phyloP scores from a whole-genome alignment of 768 basidiomycete species.

The Mycena galericulata region DNA sequence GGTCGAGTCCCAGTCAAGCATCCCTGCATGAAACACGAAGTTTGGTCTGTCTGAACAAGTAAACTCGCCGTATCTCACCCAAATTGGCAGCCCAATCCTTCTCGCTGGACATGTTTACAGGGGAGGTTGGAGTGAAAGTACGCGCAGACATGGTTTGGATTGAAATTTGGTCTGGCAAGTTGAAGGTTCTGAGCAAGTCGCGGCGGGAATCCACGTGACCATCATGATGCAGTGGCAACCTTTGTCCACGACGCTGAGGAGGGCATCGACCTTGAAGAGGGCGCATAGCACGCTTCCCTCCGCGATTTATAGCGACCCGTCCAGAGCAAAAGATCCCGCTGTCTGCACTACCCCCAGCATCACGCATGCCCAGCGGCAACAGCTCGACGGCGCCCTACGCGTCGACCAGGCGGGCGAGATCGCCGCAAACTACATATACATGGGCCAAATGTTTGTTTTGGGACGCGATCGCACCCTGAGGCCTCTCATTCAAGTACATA shows the following conservation, averaged over 20 bases:
- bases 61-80: constrained; percentile 59
- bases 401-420: constrained; percentile 97
- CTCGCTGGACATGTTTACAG: constrained; percentile 73
- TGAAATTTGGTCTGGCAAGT: neutral
- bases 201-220: constrained; percentile 30
- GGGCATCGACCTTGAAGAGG: constrained; percentile 8
- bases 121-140: constrained; percentile 61
- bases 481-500: constrained; percentile 79
- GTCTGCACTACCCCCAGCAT: constrained; percentile 71
- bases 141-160: neutral
- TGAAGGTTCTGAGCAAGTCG: neutral
- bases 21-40: constrained; percentile 55
- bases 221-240: neutral
- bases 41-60: neutral
- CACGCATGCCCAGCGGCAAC: constrained; percentile 58
- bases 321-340: constrained; percentile 50
- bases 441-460: constrained; percentile 84
- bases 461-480: constrained; percentile 66
- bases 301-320: constrained; percentile 58
- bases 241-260: neutral
- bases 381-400: constrained; percentile 77
- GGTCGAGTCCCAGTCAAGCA: constrained; percentile 86
- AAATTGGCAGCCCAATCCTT: constrained; percentile 78
- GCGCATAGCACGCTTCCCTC: constrained; percentile 46
- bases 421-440: constrained; percentile 96